phyloP scores from a whole-genome alignment of 768 basidiomycete genomes.

The Macrocybe gigantea region DNA sequence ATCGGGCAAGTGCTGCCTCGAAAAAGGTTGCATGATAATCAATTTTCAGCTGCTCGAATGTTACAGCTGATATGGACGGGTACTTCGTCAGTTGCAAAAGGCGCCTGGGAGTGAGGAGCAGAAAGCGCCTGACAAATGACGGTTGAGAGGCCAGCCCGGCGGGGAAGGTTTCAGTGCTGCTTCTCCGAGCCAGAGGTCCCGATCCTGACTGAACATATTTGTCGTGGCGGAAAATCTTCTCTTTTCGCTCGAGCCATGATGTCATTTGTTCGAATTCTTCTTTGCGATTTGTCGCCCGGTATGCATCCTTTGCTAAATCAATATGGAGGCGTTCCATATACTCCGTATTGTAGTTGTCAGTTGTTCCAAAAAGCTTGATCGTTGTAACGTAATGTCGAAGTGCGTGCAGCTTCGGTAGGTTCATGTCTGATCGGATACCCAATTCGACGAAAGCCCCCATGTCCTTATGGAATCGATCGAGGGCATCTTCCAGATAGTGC shows the following conservation, averaged over 20 bases:
- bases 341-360: slow-evolving; percentile 30
- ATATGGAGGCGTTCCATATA: slow-evolving; percentile 34
- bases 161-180: too few species aligned
- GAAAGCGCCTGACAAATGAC: too few species aligned
- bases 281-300: slow-evolving; percentile 20
- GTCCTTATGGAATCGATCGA: slow-evolving; percentile 22
- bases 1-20: slow-evolving; percentile 16
- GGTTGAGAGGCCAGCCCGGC: too few species aligned
- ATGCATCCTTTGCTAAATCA: slow-evolving; percentile 31
- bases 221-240: slow-evolving; percentile 18
- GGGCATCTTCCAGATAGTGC: slow-evolving; percentile 12
- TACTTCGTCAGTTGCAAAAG: too few species aligned
- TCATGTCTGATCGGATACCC: slow-evolving; percentile 23
- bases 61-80: too few species aligned
- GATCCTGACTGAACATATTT: too few species aligned
- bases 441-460: slow-evolving; percentile 23
- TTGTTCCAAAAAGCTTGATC: slow-evolving; percentile 21
- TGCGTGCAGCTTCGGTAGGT: slow-evolving; percentile 32
- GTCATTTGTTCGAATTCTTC: slow-evolving; percentile 33
- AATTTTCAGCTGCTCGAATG: slow-evolving; percentile 1
- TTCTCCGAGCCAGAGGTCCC: too few species aligned
- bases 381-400: slow-evolving; percentile 23
- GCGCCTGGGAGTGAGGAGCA: too few species aligned
- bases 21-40: slow-evolving; percentile 22
- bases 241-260: slow-evolving; percentile 27